Percentiles rank a stretch among this genome's conserved stretches.
phyloP scores from a whole-genome alignment of 306 rosid genomes.

The Cajanus cajan region DNA sequence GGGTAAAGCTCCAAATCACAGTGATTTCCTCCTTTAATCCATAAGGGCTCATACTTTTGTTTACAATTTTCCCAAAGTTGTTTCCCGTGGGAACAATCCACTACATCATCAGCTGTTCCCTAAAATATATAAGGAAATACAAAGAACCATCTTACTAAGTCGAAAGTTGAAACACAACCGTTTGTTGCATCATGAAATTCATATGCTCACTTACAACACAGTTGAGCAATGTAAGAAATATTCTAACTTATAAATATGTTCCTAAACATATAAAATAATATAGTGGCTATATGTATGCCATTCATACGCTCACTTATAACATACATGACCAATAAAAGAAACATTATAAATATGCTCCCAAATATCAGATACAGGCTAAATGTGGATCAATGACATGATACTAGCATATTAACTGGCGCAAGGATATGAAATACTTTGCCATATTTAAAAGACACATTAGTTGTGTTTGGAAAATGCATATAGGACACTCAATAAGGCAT shows the following conservation, averaged over 20 bases:
- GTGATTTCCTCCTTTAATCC: slow-evolving; percentile 26
- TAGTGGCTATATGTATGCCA: neutral
- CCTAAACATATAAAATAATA: neutral
- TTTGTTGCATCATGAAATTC: neutral
- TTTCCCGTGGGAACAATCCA: slow-evolving; percentile 22
- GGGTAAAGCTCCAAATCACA: slow-evolving; percentile 23
- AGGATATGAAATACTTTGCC: neutral
- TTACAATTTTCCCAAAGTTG: slow-evolving; percentile 28
- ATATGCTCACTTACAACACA: neutral
- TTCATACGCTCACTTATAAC: neutral
- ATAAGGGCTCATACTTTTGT: slow-evolving; percentile 25
- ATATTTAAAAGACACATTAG: neutral
- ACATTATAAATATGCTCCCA: neutral
- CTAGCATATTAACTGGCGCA: neutral
- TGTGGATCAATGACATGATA: neutral
- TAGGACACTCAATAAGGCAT: neutral
- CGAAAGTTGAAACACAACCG: neutral
- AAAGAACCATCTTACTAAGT: neutral
- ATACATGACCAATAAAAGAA: neutral
- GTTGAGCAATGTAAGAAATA: neutral
- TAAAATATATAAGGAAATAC: slow-evolving; percentile 10
- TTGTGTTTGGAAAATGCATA: neutral
- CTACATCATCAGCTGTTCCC: slow-evolving; percentile 25
- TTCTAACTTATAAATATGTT: neutral
- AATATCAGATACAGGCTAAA: neutral